Conservation (phyloP, 192 early-diverging fungal species). For the Coemansia sp. region DNA sequence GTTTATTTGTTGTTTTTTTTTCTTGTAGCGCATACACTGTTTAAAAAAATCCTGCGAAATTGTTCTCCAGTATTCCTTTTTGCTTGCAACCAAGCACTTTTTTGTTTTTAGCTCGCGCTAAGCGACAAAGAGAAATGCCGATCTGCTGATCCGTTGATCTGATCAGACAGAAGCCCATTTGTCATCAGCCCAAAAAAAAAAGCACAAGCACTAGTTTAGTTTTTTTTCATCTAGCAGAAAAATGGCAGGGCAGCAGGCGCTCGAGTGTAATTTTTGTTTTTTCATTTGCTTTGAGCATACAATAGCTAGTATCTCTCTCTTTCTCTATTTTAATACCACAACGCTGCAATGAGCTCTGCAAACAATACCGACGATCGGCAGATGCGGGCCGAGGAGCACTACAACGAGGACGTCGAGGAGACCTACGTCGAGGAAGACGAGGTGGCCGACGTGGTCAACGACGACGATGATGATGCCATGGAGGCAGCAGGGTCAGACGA, state of each 20-base stretch:
- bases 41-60: no score
- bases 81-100: no score
- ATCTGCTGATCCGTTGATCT: no score
- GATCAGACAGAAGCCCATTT: slow-evolving; percentile 1
- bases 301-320: slow-evolving; percentile 8
- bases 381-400: slow-evolving; percentile 53
- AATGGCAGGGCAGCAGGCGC: no score
- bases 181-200: slow-evolving; percentile 4
- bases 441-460: slow-evolving; percentile 27
- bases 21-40: no score
- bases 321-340: slow-evolving; percentile 9
- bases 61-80: no score
- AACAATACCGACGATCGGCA: slow-evolving; percentile 50
- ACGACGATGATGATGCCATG: slow-evolving; percentile 54
- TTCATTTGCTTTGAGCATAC: no score
- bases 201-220: background rate
- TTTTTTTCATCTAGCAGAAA: no score
- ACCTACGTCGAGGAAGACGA: slow-evolving; percentile 36
- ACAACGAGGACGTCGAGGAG: slow-evolving; percentile 55
- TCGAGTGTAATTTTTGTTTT: background rate
- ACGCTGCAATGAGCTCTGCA: slow-evolving; percentile 34
- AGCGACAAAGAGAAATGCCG: no score
- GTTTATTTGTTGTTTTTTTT: no score
- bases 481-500: slow-evolving; percentile 17
- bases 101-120: no score